Evolutionary conservation across 2,329 filamentous ascomycete genomes (phyloP), one percentile per base, ranked within the genome.

Genomic region (Aureobasidium sp.): DNA sequence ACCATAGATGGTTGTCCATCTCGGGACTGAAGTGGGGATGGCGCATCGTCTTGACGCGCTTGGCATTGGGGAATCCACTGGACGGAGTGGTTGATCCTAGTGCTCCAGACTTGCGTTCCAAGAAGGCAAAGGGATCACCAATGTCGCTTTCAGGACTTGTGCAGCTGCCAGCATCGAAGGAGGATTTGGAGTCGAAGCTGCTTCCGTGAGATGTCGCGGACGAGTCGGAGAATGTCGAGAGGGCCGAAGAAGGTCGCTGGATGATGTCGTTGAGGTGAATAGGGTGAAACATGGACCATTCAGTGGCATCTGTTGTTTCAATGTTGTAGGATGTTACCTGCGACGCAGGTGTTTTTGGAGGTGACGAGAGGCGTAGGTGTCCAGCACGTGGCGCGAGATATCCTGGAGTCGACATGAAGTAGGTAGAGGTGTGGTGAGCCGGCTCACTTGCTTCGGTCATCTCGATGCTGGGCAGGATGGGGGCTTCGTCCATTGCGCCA

Each of bases 1-100:
- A 82, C 84, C 85, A 87, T 36, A 87, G 73, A 68, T 87, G 85
- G 62, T 82, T 79, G 69, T 87, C 85, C 84, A 86, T 87, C 57
- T 85, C 83, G 47, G 80, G 74, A 5, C 81, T 85, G 80, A 84
- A 87, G 44, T 73, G 76, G 6, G 73, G 70, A 69, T 68, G 69
- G 48, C 72, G 74, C 56, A 72, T 73, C 39, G 75, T 71, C 69
- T 77, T 80, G 59, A 76, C 67, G 64, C 77, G 77, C 69, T 78
- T 79, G 12, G 70, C 68, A 34, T 64, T 65, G n/a, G 70, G 71
- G 67, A 67, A 49, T 58, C 65, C 29, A 65, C 63, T 41, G 67
- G 48, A n/a, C 59, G 59, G 31, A 64, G 71, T 15, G 68, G 70
- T 34, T 67, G 63, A 27, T 68, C 51, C 25, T 64, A 48, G 47